Base-by-base conservation (phyloP, 2,329 filamentous ascomycete species). In the Trichoderma koningiopsis region DNA sequence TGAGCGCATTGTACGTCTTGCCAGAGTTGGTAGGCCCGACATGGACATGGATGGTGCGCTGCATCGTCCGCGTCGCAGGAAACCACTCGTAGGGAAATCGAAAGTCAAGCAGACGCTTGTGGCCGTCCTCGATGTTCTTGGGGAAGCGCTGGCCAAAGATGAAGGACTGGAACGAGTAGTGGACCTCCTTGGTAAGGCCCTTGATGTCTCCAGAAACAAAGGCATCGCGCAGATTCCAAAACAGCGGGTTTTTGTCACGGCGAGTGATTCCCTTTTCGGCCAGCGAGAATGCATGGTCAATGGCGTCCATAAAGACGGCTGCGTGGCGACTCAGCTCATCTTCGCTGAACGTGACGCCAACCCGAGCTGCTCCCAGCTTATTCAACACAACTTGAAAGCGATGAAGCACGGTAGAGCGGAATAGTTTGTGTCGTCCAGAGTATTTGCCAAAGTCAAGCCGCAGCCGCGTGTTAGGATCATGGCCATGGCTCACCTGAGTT, bases 21-120 rank as follows among this genome's bases (percentile, higher is more conserved):
- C 96, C 96, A 0, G 96, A 98, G 79, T 99, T 99, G 2, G 96
- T 99, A 1, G 96, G 96, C 0, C 96, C 96, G 61, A 99, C 94
- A 75, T 99, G 96, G 24, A 99, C 83, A 81, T 98, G 93, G 52
- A 99, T 87, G 0, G 89, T 95, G 56, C 96, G 87, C 75, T 94
- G 92, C 74, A 96, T 84, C 57, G 88, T 85, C 70, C 96, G 87
- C 1, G 96, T 96, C 4, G 88, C 89, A 0, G 95, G 93, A 76
- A 91, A 98, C 95, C 95, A 98, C 78, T 99, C 96, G 66, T 90
- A 87, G 0, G 96, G 96, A 78, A 89, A 94, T n/a, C 94, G 88
- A 73, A 97, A 82, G 80, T 97, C 93, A n/a, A 93, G 88, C 16
- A 96, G 80, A 24, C 85, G 84, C 73, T 83, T 82, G 3, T 67